Conservation (phyloP, 2,329 filamentous ascomycete genomes). For the Cladophialophora exuberans region DNA sequence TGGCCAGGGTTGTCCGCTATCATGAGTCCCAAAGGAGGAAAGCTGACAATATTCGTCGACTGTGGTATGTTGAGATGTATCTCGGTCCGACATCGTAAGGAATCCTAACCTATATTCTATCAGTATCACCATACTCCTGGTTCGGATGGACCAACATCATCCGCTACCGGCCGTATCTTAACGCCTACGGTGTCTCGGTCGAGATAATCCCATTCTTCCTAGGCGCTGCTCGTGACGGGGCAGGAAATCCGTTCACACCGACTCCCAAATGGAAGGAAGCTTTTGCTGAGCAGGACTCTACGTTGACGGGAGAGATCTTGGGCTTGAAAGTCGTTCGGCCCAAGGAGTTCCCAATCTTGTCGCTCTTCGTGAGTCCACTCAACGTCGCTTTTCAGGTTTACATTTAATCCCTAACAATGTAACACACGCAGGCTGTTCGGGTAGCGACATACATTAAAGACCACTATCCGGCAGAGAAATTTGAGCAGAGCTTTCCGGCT, state of each 20-base stretch:
- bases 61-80: slow-evolving; percentile 17
- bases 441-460: slow-evolving; percentile 28
- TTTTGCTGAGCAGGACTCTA: slow-evolving; percentile 19
- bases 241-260: slow-evolving; percentile 20
- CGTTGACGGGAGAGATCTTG: slow-evolving; percentile 22
- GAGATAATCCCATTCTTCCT: slow-evolving; percentile 27
- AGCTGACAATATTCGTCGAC: slow-evolving; percentile 24
- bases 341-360: slow-evolving; percentile 25
- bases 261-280: slow-evolving; percentile 21
- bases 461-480: slow-evolving; percentile 27
- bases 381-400: neutral
- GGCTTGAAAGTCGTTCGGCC: slow-evolving; percentile 21
- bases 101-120: neutral
- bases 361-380: slow-evolving; percentile 24
- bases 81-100: neutral
- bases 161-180: slow-evolving; percentile 22
- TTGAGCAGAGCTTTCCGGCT: slow-evolving; percentile 25
- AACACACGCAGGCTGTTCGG: slow-evolving; percentile 21
- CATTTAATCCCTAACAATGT: neutral
- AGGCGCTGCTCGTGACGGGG: slow-evolving; percentile 21
- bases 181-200: slow-evolving; percentile 23
- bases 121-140: slow-evolving; percentile 27
- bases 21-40: slow-evolving; percentile 23
- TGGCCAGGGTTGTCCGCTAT: too few relatives aligned
- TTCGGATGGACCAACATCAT: slow-evolving; percentile 25